Percentiles rank a stretch among this genome's conserved stretches.
These are phyloP conservation scores for Didymella glomerata DNA, from an alignment of 2,329 filamentous ascomycete genomes.

Conservation along the genomic window DNA sequence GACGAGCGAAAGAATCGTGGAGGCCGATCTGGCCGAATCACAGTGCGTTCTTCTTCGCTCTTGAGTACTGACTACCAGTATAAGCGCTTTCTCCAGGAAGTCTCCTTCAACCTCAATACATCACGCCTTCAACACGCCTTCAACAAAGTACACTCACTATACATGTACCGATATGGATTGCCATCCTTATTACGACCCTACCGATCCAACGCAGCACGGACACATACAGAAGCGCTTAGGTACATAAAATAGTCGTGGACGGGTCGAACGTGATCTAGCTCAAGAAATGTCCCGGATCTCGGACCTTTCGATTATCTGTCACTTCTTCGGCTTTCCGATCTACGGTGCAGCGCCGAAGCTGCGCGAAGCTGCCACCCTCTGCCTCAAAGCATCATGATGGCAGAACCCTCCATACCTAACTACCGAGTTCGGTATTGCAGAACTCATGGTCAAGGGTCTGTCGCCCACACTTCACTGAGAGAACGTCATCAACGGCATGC, in stretches of 20 bases:
- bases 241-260: not conserved
- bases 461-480: slow-evolving; percentile 15
- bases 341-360: not conserved
- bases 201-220: not conserved
- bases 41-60: too few species aligned
- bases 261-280: not conserved
- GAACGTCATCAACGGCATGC: not conserved
- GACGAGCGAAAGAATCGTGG: too few species aligned
- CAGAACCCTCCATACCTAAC: slow-evolving; percentile 24
- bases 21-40: too few species aligned
- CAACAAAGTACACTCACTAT: too few species aligned
- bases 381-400: slow-evolving; percentile 30
- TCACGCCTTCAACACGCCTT: too few species aligned
- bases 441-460: slow-evolving; percentile 14
- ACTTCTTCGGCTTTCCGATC: not conserved
- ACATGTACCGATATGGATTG: not conserved
- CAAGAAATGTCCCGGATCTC: not conserved
- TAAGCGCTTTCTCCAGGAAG: too few species aligned
- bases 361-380: slow-evolving; percentile 14
- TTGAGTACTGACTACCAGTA: too few species aligned
- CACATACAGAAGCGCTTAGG: not conserved
- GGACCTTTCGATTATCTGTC: not conserved
- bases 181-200: not conserved
- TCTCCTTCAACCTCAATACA: too few species aligned
- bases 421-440: slow-evolving; percentile 31